These are phyloP conservation scores for Antrodiella citrinella DNA, from an alignment of 768 basidiomycete genomes.

Conservation along the genomic window DNA sequence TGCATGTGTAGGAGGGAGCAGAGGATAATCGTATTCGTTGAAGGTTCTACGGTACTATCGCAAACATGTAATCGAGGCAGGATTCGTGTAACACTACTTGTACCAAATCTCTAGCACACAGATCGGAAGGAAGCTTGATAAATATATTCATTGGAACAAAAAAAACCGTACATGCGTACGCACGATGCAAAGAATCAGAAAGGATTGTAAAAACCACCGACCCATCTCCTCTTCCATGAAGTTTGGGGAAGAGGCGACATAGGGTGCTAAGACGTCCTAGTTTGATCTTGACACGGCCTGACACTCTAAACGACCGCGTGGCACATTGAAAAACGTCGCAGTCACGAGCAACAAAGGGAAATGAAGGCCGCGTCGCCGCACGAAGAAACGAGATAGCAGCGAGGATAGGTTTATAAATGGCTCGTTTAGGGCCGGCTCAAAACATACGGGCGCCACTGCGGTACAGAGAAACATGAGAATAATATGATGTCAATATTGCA, in stretches of 20 bases:
- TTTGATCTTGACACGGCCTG: constrained; percentile 72
- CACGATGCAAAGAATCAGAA: background rate
- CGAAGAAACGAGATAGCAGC: constrained; percentile 27
- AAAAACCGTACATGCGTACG: background rate
- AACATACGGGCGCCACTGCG: no score
- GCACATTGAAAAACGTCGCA: constrained; percentile 28
- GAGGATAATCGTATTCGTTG: no score
- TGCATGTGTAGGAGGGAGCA: constrained; percentile 23
- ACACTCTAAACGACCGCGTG: constrained; percentile 85
- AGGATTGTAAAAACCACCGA: constrained; percentile 56
- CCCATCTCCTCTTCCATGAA: constrained; percentile 49
- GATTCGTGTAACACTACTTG: no score
- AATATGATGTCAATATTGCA: no score
- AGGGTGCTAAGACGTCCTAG: constrained; percentile 78
- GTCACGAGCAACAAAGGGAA: constrained; percentile 90
- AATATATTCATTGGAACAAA: background rate
- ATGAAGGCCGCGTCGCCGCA: constrained; percentile 78
- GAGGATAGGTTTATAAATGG: background rate
- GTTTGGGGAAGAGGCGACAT: constrained; percentile 38
- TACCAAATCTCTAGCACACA: no score
- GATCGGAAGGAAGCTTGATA: background rate
- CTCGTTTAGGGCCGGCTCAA: constrained; percentile 11
- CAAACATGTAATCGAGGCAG: no score
- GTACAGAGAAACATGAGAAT: no score
- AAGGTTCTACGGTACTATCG: no score